Conservation (phyloP, 768 basidiomycete genomes). For the Heimioporus sp. region DNA sequence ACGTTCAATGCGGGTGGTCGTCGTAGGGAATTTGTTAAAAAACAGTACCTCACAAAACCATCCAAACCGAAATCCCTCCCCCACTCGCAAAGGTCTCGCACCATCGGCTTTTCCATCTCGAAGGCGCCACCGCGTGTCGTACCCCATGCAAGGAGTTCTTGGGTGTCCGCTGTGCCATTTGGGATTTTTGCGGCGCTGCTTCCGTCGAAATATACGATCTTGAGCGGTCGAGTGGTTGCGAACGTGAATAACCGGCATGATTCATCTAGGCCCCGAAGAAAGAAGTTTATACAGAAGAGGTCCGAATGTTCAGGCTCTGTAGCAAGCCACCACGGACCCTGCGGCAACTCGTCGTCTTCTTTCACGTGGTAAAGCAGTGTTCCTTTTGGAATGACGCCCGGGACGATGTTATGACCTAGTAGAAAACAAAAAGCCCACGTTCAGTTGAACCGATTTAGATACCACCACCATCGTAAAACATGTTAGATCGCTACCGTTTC, state of each 20-base stretch:
- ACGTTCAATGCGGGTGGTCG: too few species aligned
- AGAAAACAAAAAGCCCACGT: neutral
- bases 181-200: constrained; percentile 36
- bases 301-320: constrained; percentile 38
- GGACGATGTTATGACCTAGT: constrained; percentile 26
- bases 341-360: constrained; percentile 17
- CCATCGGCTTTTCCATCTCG: too few species aligned
- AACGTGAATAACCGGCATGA: constrained; percentile 19
- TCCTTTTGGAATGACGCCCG: constrained; percentile 33
- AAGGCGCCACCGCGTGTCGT: too few species aligned
- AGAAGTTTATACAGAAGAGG: constrained; percentile 32
- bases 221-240: constrained; percentile 31
- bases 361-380: constrained; percentile 37
- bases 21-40: too few species aligned
- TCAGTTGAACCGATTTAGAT: neutral
- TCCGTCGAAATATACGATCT: constrained; percentile 52
- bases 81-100: too few species aligned
- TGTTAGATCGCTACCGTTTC: constrained; percentile 34
- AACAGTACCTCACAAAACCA: too few species aligned
- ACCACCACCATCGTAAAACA: neutral
- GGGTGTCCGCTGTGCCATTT: constrained; percentile 47
- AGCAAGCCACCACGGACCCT: constrained; percentile 32
- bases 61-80: too few species aligned
- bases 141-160: constrained; percentile 43
- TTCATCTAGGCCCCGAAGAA: neutral